phyloP scores from a whole-genome alignment of 805 yeast genomes.

The Hanseniaspora valbyensis region DNA sequence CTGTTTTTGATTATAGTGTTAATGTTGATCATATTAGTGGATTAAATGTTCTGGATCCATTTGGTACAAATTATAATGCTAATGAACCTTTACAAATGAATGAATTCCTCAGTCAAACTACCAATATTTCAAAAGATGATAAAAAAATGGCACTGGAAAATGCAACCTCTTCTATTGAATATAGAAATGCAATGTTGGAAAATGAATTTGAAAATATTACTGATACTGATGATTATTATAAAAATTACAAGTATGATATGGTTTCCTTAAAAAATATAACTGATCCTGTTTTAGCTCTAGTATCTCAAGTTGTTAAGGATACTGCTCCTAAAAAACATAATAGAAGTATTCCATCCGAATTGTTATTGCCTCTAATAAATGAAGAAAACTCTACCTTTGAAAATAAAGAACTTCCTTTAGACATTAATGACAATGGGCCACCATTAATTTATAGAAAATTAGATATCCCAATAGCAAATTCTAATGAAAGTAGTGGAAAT shows the following conservation, averaged over 20 bases:
- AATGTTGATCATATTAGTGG: background rate
- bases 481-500: background rate
- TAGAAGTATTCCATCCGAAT: slow-evolving; percentile 1
- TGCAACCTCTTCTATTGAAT: background rate
- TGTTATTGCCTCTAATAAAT: background rate
- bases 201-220: background rate
- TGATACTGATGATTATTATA: background rate
- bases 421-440: slow-evolving; percentile 2
- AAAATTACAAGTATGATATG: background rate
- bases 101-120: background rate
- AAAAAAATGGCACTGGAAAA: background rate
- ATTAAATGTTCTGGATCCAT: background rate
- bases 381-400: background rate
- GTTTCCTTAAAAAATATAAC: background rate
- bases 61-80: background rate
- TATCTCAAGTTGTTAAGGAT: background rate
- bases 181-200: background rate
- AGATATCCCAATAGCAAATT: slow-evolving; percentile 2
- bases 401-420: background rate
- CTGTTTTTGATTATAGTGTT: background rate
- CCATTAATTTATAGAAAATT: slow-evolving; percentile 15
- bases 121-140: background rate
- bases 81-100: background rate
- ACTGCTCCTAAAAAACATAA: background rate
- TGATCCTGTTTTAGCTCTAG: background rate